A percentile compares a stretch with the other conserved stretches of the same genome.
These are phyloP conservation scores for Nicotiana noctiflora DNA, from an alignment of 257 asterid species.

Conservation along the genomic window DNA sequence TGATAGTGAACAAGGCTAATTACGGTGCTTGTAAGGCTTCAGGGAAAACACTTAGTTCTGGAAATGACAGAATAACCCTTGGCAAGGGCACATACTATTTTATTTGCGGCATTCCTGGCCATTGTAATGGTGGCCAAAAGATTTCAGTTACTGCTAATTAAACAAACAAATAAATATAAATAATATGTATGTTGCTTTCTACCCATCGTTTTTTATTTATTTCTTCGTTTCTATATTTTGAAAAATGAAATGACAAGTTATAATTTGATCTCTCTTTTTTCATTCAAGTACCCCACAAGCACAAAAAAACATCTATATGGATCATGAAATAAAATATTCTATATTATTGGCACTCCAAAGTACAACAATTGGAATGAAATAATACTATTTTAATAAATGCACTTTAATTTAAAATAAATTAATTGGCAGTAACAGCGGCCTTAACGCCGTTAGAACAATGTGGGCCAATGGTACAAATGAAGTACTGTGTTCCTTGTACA, in stretches of 20 bases:
- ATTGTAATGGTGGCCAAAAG: background rate
- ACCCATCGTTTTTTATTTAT: too few species aligned
- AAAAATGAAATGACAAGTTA: too few species aligned
- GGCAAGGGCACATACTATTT: background rate
- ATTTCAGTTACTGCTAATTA: background rate
- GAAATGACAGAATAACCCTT: conserved; percentile 6
- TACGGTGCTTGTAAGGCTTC: background rate
- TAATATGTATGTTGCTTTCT: too few species aligned
- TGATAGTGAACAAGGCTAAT: background rate
- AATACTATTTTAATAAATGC: background rate
- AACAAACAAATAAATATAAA: too few species aligned
- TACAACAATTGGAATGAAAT: background rate
- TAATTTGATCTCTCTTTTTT: too few species aligned
- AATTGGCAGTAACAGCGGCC: background rate
- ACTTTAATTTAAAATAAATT: background rate
- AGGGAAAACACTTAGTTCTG: background rate
- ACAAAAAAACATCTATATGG: background rate
- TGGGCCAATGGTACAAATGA: background rate
- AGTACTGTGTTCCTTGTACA: background rate
- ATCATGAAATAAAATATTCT: background rate
- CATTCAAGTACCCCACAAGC: too few species aligned
- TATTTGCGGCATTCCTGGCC: conserved; percentile 6
- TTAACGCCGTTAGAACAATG: background rate
- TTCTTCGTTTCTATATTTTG: too few species aligned
- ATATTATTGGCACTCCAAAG: background rate